Conservation (phyloP, 1,139 yeast species). For the Lodderomyces orthopsilosis region DNA sequence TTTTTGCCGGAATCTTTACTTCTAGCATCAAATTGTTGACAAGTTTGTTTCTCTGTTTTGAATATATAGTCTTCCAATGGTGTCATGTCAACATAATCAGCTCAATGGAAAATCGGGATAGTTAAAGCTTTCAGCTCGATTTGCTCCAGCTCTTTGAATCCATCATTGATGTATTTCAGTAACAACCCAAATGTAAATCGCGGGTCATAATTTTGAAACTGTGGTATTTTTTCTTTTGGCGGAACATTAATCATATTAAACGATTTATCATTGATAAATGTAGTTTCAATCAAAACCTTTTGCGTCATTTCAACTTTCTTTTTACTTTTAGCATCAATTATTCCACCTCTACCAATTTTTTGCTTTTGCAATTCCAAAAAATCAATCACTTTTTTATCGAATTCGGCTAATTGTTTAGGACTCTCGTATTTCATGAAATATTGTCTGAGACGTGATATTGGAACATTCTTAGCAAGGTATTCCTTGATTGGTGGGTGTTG, state of each 20-base stretch:
- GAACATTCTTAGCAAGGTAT: constrained; percentile 8
- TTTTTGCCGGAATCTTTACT: constrained; percentile 17
- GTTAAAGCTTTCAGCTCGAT: not conserved
- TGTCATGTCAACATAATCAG: constrained; percentile 32
- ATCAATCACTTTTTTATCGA: not conserved
- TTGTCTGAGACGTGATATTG: constrained; percentile 4
- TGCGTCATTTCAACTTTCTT: not conserved
- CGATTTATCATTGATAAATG: not conserved
- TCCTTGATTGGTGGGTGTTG: constrained; percentile 7
- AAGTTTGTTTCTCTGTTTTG: constrained; percentile 17
- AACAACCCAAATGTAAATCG: constrained; percentile 29
- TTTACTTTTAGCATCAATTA: not conserved
- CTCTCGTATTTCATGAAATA: not conserved
- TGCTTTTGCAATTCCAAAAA: not conserved
- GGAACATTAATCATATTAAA: constrained; percentile 4
- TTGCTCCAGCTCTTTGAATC: not conserved
- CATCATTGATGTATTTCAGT: constrained; percentile 19
- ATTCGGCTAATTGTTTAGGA: not conserved
- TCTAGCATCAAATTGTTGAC: constrained; percentile 23
- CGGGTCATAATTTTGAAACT: constrained; percentile 28
- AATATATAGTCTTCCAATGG: constrained; percentile 20
- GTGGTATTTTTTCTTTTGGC: constrained; percentile 10
- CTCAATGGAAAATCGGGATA: constrained; percentile 36
- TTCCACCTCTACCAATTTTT: not conserved
- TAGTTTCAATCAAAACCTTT: not conserved